phyloP scores from a whole-genome alignment of 1,284 basidiomycete genomes.

The Puccinia triticina region DNA sequence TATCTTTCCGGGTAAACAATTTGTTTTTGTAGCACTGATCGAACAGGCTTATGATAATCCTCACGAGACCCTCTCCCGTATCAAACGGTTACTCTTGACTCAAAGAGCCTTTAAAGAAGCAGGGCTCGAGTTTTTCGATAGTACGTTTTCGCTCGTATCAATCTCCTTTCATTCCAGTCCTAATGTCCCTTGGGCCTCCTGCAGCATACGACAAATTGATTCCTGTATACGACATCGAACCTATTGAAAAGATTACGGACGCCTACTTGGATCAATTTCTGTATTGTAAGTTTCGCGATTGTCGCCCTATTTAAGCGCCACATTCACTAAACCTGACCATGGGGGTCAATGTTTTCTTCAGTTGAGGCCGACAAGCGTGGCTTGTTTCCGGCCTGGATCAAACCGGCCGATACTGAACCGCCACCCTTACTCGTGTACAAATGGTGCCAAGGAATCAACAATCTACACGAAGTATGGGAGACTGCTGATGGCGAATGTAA shows the following conservation, averaged over 20 bases:
- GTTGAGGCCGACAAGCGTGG: conserved; percentile 89
- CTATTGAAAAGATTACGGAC: conserved; percentile 97
- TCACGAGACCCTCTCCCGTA: conserved; percentile 76
- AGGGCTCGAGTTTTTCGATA: conserved; percentile 72
- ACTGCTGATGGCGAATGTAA: conserved; percentile 93
- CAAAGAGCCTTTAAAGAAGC: conserved; percentile 97
- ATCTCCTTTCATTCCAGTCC: not conserved
- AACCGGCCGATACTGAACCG: conserved; percentile 92
- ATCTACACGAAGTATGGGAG: conserved; percentile 92
- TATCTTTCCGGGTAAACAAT: not conserved
- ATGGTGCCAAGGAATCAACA: conserved; percentile 93
- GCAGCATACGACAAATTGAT: conserved; percentile 81
- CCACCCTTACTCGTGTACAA: conserved; percentile 95
- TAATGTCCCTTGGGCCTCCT: conserved; percentile 61
- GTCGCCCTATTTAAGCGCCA: not conserved
- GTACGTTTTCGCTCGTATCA: conserved; percentile 50
- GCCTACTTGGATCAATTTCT: conserved; percentile 63
- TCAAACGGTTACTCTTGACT: conserved; percentile 90
- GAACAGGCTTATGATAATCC: conserved; percentile 93
- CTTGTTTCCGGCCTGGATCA: conserved; percentile 95
- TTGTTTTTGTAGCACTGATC: conserved; percentile 73
- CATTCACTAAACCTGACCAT: conserved; percentile 2
- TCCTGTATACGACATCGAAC: conserved; percentile 96
- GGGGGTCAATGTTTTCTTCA: not conserved
- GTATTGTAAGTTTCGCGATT: conserved; percentile 84